phyloP scores from a whole-genome alignment of 2,329 filamentous ascomycete genomes.

The Verticillium albo-atrum region DNA sequence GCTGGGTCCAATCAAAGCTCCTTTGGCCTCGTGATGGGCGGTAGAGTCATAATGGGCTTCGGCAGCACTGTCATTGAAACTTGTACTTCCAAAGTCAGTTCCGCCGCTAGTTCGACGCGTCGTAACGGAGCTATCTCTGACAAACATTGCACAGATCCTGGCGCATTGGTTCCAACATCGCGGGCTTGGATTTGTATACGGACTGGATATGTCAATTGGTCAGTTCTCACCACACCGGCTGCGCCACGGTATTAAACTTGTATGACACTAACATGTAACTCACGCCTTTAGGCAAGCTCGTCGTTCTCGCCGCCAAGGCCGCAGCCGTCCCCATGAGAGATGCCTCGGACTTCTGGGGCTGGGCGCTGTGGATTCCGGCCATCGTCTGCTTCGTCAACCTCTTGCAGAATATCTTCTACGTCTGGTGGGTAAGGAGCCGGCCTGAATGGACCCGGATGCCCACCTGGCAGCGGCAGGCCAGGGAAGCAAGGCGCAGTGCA shows the following conservation, averaged over 20 bases:
- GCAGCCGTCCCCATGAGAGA: conserved; percentile 21
- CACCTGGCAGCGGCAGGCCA: conserved; percentile 10
- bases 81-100: conserved; percentile 18
- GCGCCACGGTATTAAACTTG: no score
- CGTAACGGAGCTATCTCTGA: background rate
- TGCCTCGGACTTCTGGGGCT: conserved; percentile 19
- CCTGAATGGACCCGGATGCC: conserved; percentile 19
- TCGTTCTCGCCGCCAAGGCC: conserved; percentile 17
- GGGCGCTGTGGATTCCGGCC: conserved; percentile 20
- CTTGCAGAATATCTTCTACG: conserved; percentile 15
- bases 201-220: conserved; percentile 17
- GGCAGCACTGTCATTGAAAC: conserved; percentile 20
- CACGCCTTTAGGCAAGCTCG: conserved; percentile 12
- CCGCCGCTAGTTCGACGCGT: no score
- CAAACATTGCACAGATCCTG: conserved; percentile 11
- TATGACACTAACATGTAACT: no score
- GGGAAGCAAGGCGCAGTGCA: background rate
- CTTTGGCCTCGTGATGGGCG: conserved; percentile 15
- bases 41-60: conserved; percentile 20
- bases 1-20: conserved; percentile 15
- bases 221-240: background rate
- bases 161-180: conserved; percentile 20
- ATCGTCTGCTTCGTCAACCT: conserved; percentile 16
- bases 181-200: conserved; percentile 17
- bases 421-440: conserved; percentile 16